Conservation (phyloP, 2,329 filamentous ascomycete species). For the Xylariaceae sp. region DNA sequence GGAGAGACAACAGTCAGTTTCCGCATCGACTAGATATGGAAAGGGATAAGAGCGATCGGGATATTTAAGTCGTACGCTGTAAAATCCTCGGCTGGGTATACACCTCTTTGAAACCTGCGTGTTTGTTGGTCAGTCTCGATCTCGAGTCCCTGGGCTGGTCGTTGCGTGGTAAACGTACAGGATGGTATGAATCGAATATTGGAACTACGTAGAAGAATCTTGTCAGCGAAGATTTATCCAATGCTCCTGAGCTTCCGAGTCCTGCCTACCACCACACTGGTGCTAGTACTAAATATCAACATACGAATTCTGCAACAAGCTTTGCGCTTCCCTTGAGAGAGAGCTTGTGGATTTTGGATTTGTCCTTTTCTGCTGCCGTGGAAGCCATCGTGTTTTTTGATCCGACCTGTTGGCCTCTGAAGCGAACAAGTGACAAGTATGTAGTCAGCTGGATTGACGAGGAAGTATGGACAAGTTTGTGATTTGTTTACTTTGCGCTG, state of each 20-base stretch:
- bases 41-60: background rate
- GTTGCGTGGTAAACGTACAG: conserved; percentile 60
- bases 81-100: conserved; percentile 95
- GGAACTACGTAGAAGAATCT: conserved; percentile 64
- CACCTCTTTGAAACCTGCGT: conserved; percentile 78
- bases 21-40: background rate
- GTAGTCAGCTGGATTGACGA: background rate
- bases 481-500: conserved; percentile 38
- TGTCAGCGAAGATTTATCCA: conserved; percentile 18
- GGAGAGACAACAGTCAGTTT: background rate
- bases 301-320: conserved; percentile 92
- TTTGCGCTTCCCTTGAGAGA: conserved; percentile 84
- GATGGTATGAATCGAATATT: conserved; percentile 98
- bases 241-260: background rate
- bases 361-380: conserved; percentile 59
- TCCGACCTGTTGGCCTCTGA: too few relatives aligned
- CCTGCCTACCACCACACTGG: background rate
- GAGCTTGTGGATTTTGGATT: conserved; percentile 93
- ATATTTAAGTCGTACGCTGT: conserved; percentile 67
- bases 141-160: background rate
- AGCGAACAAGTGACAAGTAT: too few relatives aligned
- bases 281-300: too few relatives aligned
- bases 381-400: conserved; percentile 39
- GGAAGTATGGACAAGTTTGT: background rate
- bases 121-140: background rate